Percentiles rank a stretch among this genome's conserved stretches.
phyloP scores from a whole-genome alignment of 2,329 filamentous ascomycete species.

The Fusarium continuum region DNA sequence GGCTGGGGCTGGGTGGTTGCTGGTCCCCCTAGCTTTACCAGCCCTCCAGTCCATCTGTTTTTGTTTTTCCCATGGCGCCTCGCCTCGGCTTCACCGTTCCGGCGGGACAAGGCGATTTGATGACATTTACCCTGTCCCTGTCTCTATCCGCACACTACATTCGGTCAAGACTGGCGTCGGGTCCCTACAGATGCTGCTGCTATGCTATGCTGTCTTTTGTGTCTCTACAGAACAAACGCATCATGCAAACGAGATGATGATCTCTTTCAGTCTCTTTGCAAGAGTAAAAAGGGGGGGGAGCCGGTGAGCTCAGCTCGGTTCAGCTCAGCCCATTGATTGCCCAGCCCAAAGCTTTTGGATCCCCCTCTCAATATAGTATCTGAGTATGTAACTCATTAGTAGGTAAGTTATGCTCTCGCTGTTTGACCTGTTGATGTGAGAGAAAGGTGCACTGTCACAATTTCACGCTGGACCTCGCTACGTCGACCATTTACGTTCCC shows the following conservation, averaged over 20 bases:
- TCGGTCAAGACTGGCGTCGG: conserved; percentile 1
- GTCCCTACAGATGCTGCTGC: conserved; percentile 18
- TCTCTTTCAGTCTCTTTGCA: not conserved
- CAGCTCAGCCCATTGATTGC: not conserved
- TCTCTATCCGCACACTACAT: not conserved
- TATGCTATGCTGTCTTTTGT: not conserved
- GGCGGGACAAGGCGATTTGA: conserved; percentile 16
- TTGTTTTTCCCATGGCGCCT: conserved; percentile 1
- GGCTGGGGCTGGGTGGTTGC: too few relatives aligned
- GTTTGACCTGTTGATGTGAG: conserved; percentile 23
- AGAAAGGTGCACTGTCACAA: conserved; percentile 11
- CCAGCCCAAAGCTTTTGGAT: not conserved
- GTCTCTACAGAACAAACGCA: not conserved
- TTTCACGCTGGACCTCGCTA: conserved; percentile 20
- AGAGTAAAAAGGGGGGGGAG: not conserved
- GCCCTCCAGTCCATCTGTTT: too few relatives aligned
- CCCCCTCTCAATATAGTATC: too few relatives aligned
- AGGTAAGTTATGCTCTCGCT: not conserved
- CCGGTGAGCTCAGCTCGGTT: conserved; percentile 4
- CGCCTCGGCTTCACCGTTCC: conserved; percentile 34
- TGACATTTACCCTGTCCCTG: conserved; percentile 22
- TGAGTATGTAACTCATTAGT: too few relatives aligned
- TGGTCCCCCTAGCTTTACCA: not conserved
- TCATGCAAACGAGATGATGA: conserved; percentile 1
- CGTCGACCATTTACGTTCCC: conserved; percentile 29